phyloP scores from a whole-genome alignment of 2,329 filamentous ascomycete species.

The Exophiala bonariae region DNA sequence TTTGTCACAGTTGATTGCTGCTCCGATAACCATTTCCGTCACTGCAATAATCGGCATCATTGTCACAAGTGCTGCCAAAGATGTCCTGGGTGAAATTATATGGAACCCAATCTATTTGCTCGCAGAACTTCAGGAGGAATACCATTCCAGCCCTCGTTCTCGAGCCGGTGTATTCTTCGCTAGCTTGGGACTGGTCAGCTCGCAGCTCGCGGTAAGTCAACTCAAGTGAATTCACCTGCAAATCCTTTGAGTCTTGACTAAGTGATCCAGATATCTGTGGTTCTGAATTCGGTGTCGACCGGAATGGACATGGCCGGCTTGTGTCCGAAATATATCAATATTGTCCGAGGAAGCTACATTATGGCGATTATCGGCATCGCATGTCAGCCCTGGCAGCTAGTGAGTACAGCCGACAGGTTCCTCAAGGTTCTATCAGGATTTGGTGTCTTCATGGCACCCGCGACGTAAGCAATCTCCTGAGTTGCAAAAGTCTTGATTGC shows the following conservation, averaged over 20 bases:
- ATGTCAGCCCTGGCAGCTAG: constrained; percentile 54
- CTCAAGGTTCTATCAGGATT: constrained; percentile 42
- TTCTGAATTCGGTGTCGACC: constrained; percentile 50
- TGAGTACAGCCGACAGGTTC: constrained; percentile 48
- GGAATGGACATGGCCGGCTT: constrained; percentile 59
- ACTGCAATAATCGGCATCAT: constrained; percentile 40
- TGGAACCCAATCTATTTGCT: constrained; percentile 43
- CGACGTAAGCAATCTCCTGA: constrained; percentile 30
- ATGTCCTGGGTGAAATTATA: constrained; percentile 33
- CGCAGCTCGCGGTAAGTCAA: constrained; percentile 34
- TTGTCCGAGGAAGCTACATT: constrained; percentile 54
- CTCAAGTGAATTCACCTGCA: too few species aligned
- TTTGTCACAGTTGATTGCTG: constrained; percentile 30
- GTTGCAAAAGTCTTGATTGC: constrained; percentile 1
- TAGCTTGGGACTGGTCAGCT: constrained; percentile 35
- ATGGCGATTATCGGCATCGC: constrained; percentile 46
- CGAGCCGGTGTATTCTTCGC: constrained; percentile 41
- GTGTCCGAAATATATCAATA: constrained; percentile 56
- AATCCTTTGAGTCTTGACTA: constrained; percentile 14
- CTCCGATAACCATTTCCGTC: constrained; percentile 38
- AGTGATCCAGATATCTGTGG: constrained; percentile 32
- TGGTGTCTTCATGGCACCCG: constrained; percentile 49
- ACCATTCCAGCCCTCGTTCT: constrained; percentile 34
- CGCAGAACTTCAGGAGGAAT: constrained; percentile 34
- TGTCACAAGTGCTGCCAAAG: constrained; percentile 36